phyloP scores from a whole-genome alignment of 192 early-diverging fungal species.

The Coemansia umbellata region DNA sequence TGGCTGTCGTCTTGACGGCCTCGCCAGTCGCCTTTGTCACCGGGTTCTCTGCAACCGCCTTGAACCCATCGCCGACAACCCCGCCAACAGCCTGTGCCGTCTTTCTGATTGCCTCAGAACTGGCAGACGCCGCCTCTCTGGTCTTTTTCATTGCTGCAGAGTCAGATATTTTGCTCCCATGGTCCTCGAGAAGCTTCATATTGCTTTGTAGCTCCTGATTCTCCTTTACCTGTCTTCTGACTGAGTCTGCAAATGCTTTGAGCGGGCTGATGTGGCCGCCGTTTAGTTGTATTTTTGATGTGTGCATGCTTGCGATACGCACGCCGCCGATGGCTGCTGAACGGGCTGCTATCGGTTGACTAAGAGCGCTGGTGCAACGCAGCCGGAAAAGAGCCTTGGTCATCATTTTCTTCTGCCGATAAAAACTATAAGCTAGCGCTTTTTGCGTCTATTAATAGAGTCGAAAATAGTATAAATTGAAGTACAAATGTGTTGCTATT shows the following conservation, averaged over 20 bases:
- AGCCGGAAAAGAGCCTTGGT: conserved; percentile 25
- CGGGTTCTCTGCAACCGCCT: conserved; percentile 66
- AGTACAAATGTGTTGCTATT: not conserved
- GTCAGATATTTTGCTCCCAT: conserved; percentile 74
- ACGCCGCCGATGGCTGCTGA: not conserved
- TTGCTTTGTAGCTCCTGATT: conserved; percentile 90
- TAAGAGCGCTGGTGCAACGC: conserved; percentile 5
- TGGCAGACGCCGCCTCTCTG: conserved; percentile 58
- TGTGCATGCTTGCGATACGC: conserved; percentile 26
- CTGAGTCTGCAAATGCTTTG: conserved; percentile 79
- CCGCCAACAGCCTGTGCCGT: conserved; percentile 69
- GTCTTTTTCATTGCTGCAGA: conserved; percentile 86
- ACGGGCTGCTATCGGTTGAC: not conserved
- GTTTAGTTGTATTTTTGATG: conserved; percentile 19
- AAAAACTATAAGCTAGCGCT: not conserved
- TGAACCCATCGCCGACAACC: conserved; percentile 59
- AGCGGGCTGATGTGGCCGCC: conserved; percentile 58
- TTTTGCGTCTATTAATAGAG: not conserved
- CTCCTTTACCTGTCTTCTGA: conserved; percentile 90
- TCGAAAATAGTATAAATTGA: not conserved
- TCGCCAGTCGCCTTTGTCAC: conserved; percentile 77
- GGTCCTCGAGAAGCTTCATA: conserved; percentile 86
- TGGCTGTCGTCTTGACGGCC: conserved; percentile 62
- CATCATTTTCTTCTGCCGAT: conserved; percentile 14
- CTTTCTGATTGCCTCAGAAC: conserved; percentile 63